Percentiles rank a stretch among this genome's conserved stretches.
Evolutionary conservation across 805 yeast species (phyloP).

Genomic region (Candida fluviatilis): DNA sequence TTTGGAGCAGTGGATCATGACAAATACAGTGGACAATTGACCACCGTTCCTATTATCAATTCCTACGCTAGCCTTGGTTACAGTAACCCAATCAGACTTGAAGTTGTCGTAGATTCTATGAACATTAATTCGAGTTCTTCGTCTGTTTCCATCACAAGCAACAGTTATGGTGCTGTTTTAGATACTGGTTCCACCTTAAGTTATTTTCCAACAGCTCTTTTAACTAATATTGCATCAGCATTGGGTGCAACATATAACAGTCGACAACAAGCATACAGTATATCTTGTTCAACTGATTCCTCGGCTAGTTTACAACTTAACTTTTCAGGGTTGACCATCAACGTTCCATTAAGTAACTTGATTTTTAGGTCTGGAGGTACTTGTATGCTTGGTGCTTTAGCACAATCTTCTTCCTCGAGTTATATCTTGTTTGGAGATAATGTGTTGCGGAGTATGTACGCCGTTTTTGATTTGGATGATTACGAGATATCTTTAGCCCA

Average conservation of each 20-base stretch:
- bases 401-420: constrained; percentile 10
- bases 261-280: constrained; percentile 40
- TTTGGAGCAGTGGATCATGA: constrained; percentile 44
- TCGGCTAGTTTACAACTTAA: constrained; percentile 29
- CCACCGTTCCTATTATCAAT: constrained; percentile 26
- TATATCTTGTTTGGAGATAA: constrained; percentile 58
- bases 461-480: constrained; percentile 61
- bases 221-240: constrained; percentile 31
- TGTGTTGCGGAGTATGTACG: constrained; percentile 58
- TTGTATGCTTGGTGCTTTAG: constrained; percentile 27
- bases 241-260: constrained; percentile 40
- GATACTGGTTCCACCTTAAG: constrained; percentile 36
- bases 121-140: constrained; percentile 10
- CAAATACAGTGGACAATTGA: constrained; percentile 31
- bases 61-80: constrained; percentile 20
- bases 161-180: constrained; percentile 21
- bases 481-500: constrained; percentile 51
- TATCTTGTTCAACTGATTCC: constrained; percentile 35
- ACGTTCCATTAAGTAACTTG: constrained; percentile 41
- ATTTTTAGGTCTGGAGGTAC: constrained; percentile 12
- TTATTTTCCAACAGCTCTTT: constrained; percentile 39
- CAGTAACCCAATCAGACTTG: constrained; percentile 40
- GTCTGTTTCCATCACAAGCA: constrained; percentile 13
- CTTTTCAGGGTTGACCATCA: constrained; percentile 56
- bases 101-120: constrained; percentile 44